These are phyloP conservation scores for Mucor lusitanicus DNA, from an alignment of 371 early-diverging fungal genomes.

Conservation along the genomic window DNA sequence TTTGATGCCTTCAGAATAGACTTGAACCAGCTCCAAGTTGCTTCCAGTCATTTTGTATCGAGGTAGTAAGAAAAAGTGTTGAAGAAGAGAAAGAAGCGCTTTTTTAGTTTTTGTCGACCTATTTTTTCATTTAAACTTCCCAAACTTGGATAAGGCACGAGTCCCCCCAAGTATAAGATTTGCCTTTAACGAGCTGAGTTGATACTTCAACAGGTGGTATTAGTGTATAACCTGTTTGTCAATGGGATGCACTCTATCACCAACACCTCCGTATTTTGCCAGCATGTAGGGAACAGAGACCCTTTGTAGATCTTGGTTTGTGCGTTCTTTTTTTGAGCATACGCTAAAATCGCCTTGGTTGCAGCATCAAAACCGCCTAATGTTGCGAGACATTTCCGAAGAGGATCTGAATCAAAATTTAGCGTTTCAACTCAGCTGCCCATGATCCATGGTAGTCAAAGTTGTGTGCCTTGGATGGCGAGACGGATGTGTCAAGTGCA, in stretches of 20 bases:
- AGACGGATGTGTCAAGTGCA: background rate
- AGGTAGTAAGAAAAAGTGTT: background rate
- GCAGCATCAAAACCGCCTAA: background rate
- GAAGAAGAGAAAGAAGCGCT: background rate
- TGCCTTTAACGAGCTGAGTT: slow-evolving; percentile 2
- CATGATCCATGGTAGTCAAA: background rate
- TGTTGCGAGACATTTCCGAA: background rate
- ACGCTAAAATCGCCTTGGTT: too few species aligned
- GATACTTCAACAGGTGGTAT: background rate
- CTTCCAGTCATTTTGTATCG: slow-evolving; percentile 6
- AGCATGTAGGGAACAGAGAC: background rate
- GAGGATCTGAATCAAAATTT: background rate
- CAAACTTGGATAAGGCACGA: slow-evolving; percentile 14
- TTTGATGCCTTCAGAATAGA: slow-evolving; percentile 70
- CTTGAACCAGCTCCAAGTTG: slow-evolving; percentile 36
- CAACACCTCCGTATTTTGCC: background rate
- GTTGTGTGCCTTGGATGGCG: background rate
- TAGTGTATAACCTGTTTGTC: background rate
- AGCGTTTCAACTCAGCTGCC: background rate
- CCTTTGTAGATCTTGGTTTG: background rate
- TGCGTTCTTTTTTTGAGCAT: background rate
- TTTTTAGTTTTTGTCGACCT: background rate
- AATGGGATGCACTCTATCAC: too few species aligned
- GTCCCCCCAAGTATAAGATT: background rate
- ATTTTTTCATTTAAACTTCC: background rate